Conservation (phyloP, 805 yeast genomes). For the Pichia californica region DNA sequence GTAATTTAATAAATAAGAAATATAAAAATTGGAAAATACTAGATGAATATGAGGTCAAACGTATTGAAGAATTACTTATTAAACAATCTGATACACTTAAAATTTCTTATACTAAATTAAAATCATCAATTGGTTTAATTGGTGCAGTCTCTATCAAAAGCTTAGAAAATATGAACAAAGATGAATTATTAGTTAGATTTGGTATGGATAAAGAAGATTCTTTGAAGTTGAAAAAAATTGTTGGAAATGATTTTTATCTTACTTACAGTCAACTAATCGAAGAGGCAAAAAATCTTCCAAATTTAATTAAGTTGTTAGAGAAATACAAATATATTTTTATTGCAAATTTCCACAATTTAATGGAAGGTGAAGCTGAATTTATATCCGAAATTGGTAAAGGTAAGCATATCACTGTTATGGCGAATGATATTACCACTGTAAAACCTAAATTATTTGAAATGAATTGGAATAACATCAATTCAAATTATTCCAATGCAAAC, state of each 20-base stretch:
- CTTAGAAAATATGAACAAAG: neutral
- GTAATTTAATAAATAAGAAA: neutral
- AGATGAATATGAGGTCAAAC: neutral
- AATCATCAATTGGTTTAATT: conserved; percentile 3
- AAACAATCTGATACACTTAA: neutral
- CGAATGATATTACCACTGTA: neutral
- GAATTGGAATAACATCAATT: conserved; percentile 2
- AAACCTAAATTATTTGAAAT: neutral
- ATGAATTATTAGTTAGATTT: conserved; percentile 2
- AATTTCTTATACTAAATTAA: conserved; percentile 1
- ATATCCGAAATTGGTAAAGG: neutral
- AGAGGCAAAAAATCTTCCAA: neutral
- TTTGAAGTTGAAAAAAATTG: neutral
- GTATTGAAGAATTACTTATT: neutral
- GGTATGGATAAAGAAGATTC: conserved; percentile 1
- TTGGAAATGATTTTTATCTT: conserved; percentile 1
- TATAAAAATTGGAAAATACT: conserved; percentile 3
- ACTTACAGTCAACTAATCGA: conserved; percentile 3
- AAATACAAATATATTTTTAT: neutral
- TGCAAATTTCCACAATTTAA: conserved; percentile 3
- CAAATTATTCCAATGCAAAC: no score
- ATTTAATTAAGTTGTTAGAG: neutral
- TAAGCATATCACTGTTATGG: conserved; percentile 2
- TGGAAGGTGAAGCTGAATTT: conserved; percentile 1
- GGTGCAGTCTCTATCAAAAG: neutral